These are phyloP conservation scores for Sanghuangporus weigelae DNA, from an alignment of 1,284 basidiomycete species.

Conservation along the genomic window DNA sequence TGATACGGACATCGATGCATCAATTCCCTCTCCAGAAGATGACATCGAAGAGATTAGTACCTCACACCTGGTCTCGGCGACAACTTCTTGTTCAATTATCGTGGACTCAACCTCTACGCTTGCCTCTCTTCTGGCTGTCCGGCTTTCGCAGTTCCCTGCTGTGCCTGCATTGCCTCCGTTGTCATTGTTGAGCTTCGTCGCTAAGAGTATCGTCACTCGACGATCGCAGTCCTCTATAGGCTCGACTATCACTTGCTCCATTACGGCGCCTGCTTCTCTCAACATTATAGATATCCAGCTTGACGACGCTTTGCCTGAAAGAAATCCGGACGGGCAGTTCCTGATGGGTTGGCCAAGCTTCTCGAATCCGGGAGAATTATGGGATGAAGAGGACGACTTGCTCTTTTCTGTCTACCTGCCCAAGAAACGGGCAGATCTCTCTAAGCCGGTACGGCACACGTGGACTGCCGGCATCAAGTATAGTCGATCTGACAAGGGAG, in stretches of 20 bases:
- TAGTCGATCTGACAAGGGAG: constrained; percentile 2
- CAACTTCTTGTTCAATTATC: constrained; percentile 4
- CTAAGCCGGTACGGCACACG: constrained; percentile 8
- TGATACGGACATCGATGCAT: neutral
- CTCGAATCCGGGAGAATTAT: constrained; percentile 13
- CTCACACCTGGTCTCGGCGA: constrained; percentile 2
- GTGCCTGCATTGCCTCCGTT: constrained; percentile 10
- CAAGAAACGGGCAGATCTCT: neutral
- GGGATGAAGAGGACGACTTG: constrained; percentile 18
- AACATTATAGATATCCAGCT: constrained; percentile 8
- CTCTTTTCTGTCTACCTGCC: constrained; percentile 5
- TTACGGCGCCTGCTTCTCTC: constrained; percentile 12
- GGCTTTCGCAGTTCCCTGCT: constrained; percentile 11
- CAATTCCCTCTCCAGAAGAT: neutral
- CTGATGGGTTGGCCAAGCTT: neutral
- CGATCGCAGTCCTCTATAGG: constrained; percentile 2
- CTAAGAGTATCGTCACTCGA: neutral
- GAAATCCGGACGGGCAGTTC: neutral
- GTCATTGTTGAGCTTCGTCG: neutral
- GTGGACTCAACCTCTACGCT: constrained; percentile 16
- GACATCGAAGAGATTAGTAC: constrained; percentile 3
- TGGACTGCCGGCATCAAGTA: constrained; percentile 16
- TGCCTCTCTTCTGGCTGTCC: constrained; percentile 11
- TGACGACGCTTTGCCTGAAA: neutral
- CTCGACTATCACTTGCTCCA: constrained; percentile 6